These are phyloP conservation scores for Aegilops bicornis DNA, from an alignment of 176 grass and related monocot species.

Conservation along the genomic window DNA sequence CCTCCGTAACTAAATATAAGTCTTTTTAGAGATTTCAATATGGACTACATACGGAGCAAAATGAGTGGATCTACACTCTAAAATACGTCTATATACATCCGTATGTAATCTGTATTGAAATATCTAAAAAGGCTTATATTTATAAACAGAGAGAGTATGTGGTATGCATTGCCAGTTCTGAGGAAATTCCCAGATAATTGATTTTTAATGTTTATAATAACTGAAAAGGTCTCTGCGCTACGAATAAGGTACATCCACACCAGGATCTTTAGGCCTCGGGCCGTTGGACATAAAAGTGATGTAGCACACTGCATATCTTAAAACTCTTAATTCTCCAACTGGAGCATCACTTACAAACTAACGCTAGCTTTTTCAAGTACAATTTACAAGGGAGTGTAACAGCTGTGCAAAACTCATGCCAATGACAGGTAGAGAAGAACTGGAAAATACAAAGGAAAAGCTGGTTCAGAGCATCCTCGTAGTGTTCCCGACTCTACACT, in stretches of 20 bases:
- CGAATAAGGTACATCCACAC: background rate
- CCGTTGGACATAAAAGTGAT: background rate
- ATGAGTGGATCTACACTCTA: no score
- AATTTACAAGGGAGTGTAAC: background rate
- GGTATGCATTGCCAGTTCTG: background rate
- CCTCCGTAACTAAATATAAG: no score
- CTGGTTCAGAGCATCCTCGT: conserved; percentile 43
- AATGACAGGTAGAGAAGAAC: background rate
- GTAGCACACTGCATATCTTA: background rate
- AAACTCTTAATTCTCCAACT: background rate
- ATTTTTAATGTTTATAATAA: background rate
- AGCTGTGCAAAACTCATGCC: background rate
- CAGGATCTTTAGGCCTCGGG: background rate
- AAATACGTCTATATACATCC: no score
- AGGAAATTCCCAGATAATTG: background rate
- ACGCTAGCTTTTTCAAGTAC: background rate
- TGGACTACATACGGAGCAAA: no score
- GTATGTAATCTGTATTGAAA: no score
- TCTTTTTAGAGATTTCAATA: no score
- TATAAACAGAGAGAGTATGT: no score
- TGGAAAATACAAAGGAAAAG: background rate
- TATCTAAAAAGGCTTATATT: no score
- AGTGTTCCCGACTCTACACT: conserved; percentile 62
- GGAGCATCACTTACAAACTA: background rate
- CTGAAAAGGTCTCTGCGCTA: background rate